Percentiles rank a stretch among this genome's conserved stretches.
These are phyloP conservation scores for Eucalyptus victrix DNA, from an alignment of 345 rosid genomes.

Conservation along the genomic window DNA sequence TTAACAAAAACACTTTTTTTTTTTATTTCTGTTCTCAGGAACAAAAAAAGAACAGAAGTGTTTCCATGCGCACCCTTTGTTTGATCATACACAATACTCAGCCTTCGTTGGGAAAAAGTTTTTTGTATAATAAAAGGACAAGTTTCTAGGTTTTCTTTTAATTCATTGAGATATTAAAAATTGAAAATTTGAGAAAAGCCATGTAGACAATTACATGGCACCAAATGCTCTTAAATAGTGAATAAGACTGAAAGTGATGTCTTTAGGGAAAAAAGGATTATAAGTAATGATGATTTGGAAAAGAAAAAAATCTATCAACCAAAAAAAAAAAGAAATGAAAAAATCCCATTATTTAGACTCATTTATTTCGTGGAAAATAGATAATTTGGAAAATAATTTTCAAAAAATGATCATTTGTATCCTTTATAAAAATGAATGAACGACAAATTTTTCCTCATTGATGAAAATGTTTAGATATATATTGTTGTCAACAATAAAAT, in stretches of 20 bases:
- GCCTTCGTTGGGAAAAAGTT: not conserved
- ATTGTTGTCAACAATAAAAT: not conserved
- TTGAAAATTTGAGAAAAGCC: not conserved
- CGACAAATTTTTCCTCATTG: not conserved
- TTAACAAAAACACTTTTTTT: too few species aligned
- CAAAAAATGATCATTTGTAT: not conserved
- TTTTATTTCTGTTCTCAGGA: too few species aligned
- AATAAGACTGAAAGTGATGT: not conserved
- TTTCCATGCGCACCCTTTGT: too few species aligned
- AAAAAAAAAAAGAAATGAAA: too few species aligned
- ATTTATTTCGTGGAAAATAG: not conserved
- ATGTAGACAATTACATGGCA: not conserved
- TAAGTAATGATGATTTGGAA: not conserved
- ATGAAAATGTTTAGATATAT: not conserved
- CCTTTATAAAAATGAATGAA: not conserved
- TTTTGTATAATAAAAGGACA: not conserved
- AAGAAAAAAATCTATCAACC: not conserved
- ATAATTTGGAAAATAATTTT: too few species aligned
- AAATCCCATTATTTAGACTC: not conserved
- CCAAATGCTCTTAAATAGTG: not conserved
- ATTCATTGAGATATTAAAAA: not conserved
- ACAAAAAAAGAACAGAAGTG: too few species aligned
- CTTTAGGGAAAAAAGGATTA: not conserved
- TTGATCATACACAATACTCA: not conserved
- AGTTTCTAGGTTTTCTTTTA: not conserved